A percentile compares a stretch with the other conserved stretches of the same genome.
These are phyloP conservation scores for Grigorovia humatica DNA, from an alignment of 805 yeast genomes.

Conservation along the genomic window DNA sequence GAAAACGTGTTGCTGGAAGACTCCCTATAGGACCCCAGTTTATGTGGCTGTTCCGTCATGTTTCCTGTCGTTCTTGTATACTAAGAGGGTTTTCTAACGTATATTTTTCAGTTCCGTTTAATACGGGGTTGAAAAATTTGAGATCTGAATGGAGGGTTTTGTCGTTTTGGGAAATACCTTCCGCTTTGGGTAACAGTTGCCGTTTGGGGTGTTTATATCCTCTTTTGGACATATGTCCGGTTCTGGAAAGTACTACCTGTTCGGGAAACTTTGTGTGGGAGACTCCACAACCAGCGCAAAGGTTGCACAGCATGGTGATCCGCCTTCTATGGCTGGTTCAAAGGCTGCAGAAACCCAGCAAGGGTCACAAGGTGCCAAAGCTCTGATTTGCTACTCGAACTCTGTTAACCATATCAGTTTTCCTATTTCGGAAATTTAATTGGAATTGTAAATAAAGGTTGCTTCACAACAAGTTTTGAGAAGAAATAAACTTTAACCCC, in stretches of 20 bases:
- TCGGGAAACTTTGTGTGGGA: background rate
- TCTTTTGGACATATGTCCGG: background rate
- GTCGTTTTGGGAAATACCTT: background rate
- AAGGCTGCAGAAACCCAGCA: background rate
- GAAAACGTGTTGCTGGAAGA: slow-evolving; percentile 25
- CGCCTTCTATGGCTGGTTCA: background rate
- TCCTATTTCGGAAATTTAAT: background rate
- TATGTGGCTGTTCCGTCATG: slow-evolving; percentile 12
- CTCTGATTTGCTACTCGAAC: background rate
- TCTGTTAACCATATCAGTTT: background rate
- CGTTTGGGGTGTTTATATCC: background rate
- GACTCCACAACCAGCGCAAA: background rate
- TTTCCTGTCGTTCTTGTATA: background rate
- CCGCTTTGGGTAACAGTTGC: background rate
- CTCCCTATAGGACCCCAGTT: slow-evolving; percentile 27
- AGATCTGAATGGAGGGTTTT: background rate
- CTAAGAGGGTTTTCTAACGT: background rate
- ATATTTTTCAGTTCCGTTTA: background rate
- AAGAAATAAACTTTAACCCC: background rate
- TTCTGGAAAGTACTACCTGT: background rate
- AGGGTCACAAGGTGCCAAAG: background rate
- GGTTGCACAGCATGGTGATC: background rate
- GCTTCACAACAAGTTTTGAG: background rate
- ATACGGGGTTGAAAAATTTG: background rate
- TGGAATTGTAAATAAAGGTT: background rate